Evolutionary conservation across 2,329 filamentous ascomycete genomes (phyloP).

Genomic region (Cytospora mali): DNA sequence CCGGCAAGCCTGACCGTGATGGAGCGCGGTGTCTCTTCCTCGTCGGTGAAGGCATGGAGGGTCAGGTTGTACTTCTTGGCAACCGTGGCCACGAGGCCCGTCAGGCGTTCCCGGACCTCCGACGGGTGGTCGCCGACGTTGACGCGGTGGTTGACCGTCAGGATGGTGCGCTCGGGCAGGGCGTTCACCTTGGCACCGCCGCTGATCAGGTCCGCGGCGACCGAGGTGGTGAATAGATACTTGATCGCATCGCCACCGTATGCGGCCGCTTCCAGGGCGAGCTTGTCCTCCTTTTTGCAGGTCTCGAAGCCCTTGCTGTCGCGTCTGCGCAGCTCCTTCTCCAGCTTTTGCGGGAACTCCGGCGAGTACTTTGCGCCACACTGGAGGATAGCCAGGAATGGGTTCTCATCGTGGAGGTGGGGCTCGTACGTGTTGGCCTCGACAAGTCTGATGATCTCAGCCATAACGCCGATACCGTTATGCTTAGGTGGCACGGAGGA

Average conservation of each 20-base stretch:
- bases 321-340: slow-evolving; percentile 42
- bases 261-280: slow-evolving; percentile 54
- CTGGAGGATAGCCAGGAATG: slow-evolving; percentile 40
- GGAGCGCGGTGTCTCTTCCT: slow-evolving; percentile 39
- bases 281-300: slow-evolving; percentile 40
- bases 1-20: slow-evolving; percentile 46
- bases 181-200: slow-evolving; percentile 71
- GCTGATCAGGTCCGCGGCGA: slow-evolving; percentile 62
- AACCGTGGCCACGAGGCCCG: slow-evolving; percentile 49
- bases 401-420: slow-evolving; percentile 45
- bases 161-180: slow-evolving; percentile 61
- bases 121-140: slow-evolving; percentile 57
- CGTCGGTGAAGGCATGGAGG: slow-evolving; percentile 51
- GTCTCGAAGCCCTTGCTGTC: slow-evolving; percentile 31
- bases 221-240: slow-evolving; percentile 64
- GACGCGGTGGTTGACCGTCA: slow-evolving; percentile 64
- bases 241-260: slow-evolving; percentile 38
- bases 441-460: slow-evolving; percentile 45
- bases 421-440: slow-evolving; percentile 51
- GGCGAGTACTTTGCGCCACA: slow-evolving; percentile 50
- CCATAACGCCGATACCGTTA: slow-evolving; percentile 56
- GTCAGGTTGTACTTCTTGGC: slow-evolving; percentile 59
- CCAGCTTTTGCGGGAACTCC: slow-evolving; percentile 48
- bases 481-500: slow-evolving; percentile 60
- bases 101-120: slow-evolving; percentile 54